Conservation (phyloP, 2,329 filamentous ascomycete genomes). For the Xylariaceae sp. region DNA sequence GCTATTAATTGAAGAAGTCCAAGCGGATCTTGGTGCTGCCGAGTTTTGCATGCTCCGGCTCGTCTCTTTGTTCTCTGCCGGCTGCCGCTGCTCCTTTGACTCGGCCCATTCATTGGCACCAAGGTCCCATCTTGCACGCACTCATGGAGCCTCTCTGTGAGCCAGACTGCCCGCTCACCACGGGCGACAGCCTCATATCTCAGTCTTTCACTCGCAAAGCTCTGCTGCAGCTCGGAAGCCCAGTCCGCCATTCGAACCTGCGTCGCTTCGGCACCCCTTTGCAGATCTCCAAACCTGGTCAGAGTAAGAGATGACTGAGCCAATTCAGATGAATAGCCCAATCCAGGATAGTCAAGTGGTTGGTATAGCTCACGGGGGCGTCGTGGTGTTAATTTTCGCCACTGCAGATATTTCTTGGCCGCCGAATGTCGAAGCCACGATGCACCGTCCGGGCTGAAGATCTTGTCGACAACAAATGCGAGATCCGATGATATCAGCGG, state of each 20-base stretch:
- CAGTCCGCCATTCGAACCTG: slow-evolving; percentile 70
- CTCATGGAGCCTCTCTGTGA: slow-evolving; percentile 60
- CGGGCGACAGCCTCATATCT: slow-evolving; percentile 59
- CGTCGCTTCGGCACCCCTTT: slow-evolving; percentile 32
- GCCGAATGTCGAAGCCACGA: slow-evolving; percentile 77
- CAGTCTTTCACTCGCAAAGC: slow-evolving; percentile 66
- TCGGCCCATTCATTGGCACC: slow-evolving; percentile 44
- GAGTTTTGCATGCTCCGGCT: slow-evolving; percentile 18
- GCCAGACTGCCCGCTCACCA: slow-evolving; percentile 62
- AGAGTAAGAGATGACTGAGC: slow-evolving; percentile 44
- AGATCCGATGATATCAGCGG: slow-evolving; percentile 77
- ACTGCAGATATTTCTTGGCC: slow-evolving; percentile 73
- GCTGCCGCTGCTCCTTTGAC: slow-evolving; percentile 26
- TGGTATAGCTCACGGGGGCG: slow-evolving; percentile 35
- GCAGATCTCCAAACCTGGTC: slow-evolving; percentile 46
- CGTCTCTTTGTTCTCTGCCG: slow-evolving; percentile 18
- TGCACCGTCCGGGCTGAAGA: slow-evolving; percentile 74
- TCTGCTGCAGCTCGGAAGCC: slow-evolving; percentile 75
- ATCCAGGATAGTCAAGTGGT: slow-evolving; percentile 28
- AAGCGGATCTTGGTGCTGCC: slow-evolving; percentile 64
- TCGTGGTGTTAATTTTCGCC: slow-evolving; percentile 44
- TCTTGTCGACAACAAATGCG: slow-evolving; percentile 56
- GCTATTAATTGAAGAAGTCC: slow-evolving; percentile 68
- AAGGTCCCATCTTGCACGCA: slow-evolving; percentile 61
- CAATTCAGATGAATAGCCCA: slow-evolving; percentile 9